Percentiles rank a stretch among this genome's conserved stretches.
Evolutionary conservation across 2,329 filamentous ascomycete genomes (phyloP).

Genomic region (Apiospora saccharicola): DNA sequence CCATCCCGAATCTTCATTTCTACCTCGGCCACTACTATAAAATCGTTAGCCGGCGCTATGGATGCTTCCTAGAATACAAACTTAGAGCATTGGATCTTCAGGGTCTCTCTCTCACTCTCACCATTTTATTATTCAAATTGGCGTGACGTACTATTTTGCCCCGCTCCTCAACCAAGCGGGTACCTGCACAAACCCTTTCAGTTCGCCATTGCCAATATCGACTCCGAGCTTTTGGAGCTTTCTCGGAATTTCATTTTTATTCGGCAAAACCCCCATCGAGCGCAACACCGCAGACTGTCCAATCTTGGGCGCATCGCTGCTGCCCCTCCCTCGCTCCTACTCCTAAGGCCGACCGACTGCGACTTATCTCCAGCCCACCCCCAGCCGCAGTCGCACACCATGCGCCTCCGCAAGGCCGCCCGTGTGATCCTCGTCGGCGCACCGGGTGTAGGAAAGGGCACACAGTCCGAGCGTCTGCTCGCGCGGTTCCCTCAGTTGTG

Average conservation of each 20-base stretch:
- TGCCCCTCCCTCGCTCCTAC: conserved; percentile 5
- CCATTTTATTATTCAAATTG: conserved; percentile 11
- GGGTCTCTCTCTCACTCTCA: conserved; percentile 19
- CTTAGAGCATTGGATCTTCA: background rate
- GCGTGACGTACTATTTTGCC: conserved; percentile 24
- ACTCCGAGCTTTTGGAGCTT: background rate
- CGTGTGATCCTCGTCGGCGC: conserved; percentile 94
- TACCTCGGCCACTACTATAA: background rate
- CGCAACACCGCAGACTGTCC: conserved; percentile 29
- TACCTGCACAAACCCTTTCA: conserved; percentile 24
- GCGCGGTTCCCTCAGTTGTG: conserved; percentile 87
- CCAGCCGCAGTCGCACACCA: conserved; percentile 42
- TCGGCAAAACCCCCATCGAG: conserved; percentile 27
- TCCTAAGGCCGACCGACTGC: conserved; percentile 27
- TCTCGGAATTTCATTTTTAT: conserved; percentile 14
- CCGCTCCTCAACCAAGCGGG: conserved; percentile 14
- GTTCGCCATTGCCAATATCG: conserved; percentile 16
- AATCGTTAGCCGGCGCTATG: conserved; percentile 4
- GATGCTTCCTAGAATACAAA: conserved; percentile 5
- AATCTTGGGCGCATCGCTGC: conserved; percentile 21
- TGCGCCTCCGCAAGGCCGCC: conserved; percentile 80
- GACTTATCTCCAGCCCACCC: background rate
- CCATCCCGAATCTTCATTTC: background rate
- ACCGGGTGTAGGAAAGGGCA: conserved; percentile 97
- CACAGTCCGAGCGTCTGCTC: conserved; percentile 89